These are phyloP conservation scores for Bretziella fagacearum DNA, from an alignment of 2,329 filamentous ascomycete genomes.

Conservation along the genomic window DNA sequence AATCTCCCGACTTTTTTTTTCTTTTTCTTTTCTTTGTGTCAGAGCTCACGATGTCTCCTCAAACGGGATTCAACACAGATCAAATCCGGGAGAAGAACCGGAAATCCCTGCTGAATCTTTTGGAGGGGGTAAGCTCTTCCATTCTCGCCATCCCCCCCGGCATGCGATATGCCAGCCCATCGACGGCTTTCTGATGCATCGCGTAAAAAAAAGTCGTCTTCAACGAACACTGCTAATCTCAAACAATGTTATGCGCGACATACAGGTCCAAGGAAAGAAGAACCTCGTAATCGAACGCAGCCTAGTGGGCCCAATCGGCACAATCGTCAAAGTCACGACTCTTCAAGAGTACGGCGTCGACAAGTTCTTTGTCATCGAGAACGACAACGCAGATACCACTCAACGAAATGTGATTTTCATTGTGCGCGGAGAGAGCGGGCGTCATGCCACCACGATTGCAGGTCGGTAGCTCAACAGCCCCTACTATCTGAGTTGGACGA, in stretches of 20 bases:
- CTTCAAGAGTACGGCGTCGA: conserved; percentile 96
- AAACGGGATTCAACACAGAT: conserved; percentile 53
- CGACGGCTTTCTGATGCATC: too few species aligned
- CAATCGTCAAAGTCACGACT: conserved; percentile 88
- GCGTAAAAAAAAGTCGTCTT: too few species aligned
- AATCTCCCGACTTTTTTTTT: not conserved
- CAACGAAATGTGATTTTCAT: conserved; percentile 94
- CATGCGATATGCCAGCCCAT: not conserved
- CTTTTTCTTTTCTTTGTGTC: not conserved
- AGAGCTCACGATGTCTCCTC: conserved; percentile 45
- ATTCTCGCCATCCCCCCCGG: not conserved
- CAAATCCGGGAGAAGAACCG: conserved; percentile 68
- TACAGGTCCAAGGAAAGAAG: conserved; percentile 95
- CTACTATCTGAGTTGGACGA: too few species aligned
- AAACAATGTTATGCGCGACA: not conserved
- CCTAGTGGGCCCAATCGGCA: conserved; percentile 73
- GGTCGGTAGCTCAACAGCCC: conserved; percentile 39
- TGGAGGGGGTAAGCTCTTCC: conserved; percentile 65
- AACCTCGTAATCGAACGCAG: conserved; percentile 87
- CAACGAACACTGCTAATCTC: not conserved
- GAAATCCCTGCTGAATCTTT: conserved; percentile 73
- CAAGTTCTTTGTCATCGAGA: conserved; percentile 93
- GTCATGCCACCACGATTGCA: conserved; percentile 70
- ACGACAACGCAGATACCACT: conserved; percentile 82
- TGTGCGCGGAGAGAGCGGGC: conserved; percentile 73